Percentiles rank a stretch among this genome's conserved stretches.
phyloP scores from a whole-genome alignment of 805 yeast genomes.

The Cyberlindnera amylophila region DNA sequence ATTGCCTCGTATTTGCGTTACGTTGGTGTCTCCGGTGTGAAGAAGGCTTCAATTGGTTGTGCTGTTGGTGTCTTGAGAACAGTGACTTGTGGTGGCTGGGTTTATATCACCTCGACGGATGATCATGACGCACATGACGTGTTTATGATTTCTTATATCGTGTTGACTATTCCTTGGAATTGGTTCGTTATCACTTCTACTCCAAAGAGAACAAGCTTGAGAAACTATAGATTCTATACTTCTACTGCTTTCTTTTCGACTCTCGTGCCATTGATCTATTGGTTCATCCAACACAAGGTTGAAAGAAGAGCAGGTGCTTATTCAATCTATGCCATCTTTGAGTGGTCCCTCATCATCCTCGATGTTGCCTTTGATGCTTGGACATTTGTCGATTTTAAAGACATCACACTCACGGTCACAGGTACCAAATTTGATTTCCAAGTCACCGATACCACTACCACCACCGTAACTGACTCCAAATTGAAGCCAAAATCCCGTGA shows the following conservation, averaged over 20 bases:
- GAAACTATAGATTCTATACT: slow-evolving; percentile 50
- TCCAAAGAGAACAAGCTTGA: slow-evolving; percentile 40
- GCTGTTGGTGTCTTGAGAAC: slow-evolving; percentile 80
- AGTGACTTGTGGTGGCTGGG: slow-evolving; percentile 98
- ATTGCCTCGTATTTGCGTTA: slow-evolving; percentile 49
- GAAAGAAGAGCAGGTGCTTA: slow-evolving; percentile 89
- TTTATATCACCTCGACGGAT: slow-evolving; percentile 93
- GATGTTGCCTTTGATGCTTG: slow-evolving; percentile 86
- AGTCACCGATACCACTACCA: slow-evolving; percentile 14
- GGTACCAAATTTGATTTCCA: slow-evolving; percentile 21
- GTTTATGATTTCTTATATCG: slow-evolving; percentile 88
- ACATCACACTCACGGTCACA: slow-evolving; percentile 44
- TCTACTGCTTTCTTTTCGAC: slow-evolving; percentile 64
- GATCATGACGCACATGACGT: slow-evolving; percentile 96
- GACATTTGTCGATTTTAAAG: slow-evolving; percentile 65
- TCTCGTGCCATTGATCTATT: slow-evolving; percentile 77
- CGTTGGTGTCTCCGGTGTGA: slow-evolving; percentile 29
- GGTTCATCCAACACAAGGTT: slow-evolving; percentile 91
- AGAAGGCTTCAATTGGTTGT: slow-evolving; percentile 40
- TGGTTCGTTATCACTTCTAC: slow-evolving; percentile 56
- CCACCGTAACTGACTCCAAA: slow-evolving; percentile 1
- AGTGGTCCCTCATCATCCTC: slow-evolving; percentile 83
- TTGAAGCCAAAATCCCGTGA: slow-evolving; percentile 24
- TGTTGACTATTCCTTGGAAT: slow-evolving; percentile 91
- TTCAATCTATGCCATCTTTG: slow-evolving; percentile 89